phyloP scores from a whole-genome alignment of 2,329 filamentous ascomycete genomes.

The Byssoonygena ceratinophila region DNA sequence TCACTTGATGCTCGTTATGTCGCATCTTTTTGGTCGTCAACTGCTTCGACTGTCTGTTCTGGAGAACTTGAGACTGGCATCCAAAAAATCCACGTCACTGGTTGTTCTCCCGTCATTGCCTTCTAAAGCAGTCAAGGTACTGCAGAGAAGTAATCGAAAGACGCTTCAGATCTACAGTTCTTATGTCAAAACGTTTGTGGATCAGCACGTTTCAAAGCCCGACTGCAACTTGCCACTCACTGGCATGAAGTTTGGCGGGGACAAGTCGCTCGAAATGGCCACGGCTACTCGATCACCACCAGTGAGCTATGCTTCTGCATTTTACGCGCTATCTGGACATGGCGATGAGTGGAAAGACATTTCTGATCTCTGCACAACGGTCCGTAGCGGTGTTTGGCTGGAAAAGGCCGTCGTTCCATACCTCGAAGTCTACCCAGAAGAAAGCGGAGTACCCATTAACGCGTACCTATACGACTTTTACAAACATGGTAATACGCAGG shows the following conservation, averaged over 20 bases:
- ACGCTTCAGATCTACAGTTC: constrained; percentile 55
- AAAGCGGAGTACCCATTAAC: constrained; percentile 37
- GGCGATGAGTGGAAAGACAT: constrained; percentile 55
- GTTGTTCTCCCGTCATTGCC: constrained; percentile 58
- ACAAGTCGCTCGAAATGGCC: constrained; percentile 17
- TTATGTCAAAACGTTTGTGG: constrained; percentile 59
- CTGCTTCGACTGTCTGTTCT: constrained; percentile 36
- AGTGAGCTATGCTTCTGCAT: constrained; percentile 45
- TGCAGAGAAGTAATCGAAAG: constrained; percentile 53
- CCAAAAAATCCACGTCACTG: constrained; percentile 51
- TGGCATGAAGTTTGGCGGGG: constrained; percentile 36
- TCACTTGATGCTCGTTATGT: constrained; percentile 57
- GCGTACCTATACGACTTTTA: constrained; percentile 59
- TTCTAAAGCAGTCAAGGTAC: constrained; percentile 43
- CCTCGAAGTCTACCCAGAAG: constrained; percentile 48
- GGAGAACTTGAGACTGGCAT: constrained; percentile 40
- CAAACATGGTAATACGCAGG: constrained; percentile 56
- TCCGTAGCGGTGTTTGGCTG: constrained; percentile 59
- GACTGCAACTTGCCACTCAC: constrained; percentile 53
- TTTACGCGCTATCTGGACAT: constrained; percentile 60
- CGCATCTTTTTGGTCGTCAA: constrained; percentile 57
- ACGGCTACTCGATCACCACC: constrained; percentile 5
- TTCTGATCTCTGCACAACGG: constrained; percentile 55
- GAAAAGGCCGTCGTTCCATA: constrained; percentile 64
- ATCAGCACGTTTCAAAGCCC: constrained; percentile 48